These are phyloP conservation scores for Mycogone perniciosa DNA, from an alignment of 2,329 filamentous ascomycete genomes.

Conservation along the genomic window DNA sequence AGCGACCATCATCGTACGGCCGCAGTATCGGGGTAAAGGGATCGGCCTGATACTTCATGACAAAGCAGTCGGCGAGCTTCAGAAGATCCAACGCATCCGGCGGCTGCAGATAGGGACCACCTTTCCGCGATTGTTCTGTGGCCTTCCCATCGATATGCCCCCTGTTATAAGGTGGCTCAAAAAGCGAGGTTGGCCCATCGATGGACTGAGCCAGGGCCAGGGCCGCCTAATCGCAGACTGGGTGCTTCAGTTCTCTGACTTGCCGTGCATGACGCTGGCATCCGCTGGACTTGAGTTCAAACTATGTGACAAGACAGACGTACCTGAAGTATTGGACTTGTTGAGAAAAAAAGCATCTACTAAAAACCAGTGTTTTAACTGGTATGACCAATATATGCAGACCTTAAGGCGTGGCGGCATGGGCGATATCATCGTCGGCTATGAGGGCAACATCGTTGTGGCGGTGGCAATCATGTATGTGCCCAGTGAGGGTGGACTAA, in stretches of 20 bases:
- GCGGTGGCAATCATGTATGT: constrained; percentile 50
- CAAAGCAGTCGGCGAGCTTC: constrained; percentile 43
- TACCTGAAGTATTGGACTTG: constrained; percentile 41
- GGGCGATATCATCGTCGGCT: constrained; percentile 47
- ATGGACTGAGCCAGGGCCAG: constrained; percentile 36
- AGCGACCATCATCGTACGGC: constrained; percentile 46
- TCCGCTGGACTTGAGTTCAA: constrained; percentile 38
- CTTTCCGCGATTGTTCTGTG: constrained; percentile 53
- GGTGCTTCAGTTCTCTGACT: constrained; percentile 46
- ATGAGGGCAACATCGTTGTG: constrained; percentile 43
- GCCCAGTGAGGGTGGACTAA: constrained; percentile 38
- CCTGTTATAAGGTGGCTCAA: constrained; percentile 46
- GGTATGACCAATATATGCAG: constrained; percentile 54
- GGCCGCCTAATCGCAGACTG: constrained; percentile 49
- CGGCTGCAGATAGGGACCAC: constrained; percentile 52
- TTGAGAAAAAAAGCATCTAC: constrained; percentile 40
- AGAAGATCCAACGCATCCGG: constrained; percentile 44
- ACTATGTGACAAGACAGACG: constrained; percentile 40
- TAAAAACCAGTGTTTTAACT: constrained; percentile 44
- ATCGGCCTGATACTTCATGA: constrained; percentile 49
- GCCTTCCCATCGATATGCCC: constrained; percentile 38
- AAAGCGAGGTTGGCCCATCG: constrained; percentile 47
- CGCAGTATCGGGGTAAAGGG: constrained; percentile 41
- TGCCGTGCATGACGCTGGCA: constrained; percentile 35
- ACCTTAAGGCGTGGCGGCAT: constrained; percentile 42